Base-by-base conservation (phyloP, 1,139 yeast genomes). In the Protomyces pachydermus region DNA sequence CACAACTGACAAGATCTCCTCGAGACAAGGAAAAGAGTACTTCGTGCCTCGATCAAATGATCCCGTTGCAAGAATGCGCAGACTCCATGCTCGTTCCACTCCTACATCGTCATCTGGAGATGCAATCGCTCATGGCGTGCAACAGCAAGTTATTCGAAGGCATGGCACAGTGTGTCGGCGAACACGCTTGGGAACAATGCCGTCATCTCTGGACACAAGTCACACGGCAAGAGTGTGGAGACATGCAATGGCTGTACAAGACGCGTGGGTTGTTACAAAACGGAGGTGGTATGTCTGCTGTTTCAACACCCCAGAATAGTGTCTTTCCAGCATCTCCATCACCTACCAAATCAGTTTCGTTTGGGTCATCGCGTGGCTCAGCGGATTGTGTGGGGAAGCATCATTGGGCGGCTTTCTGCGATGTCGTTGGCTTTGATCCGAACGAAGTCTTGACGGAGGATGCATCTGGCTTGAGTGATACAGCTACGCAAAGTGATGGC, bases 81-180 rank as follows among this genome's bases (percentile, higher is more conserved):
- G 32, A 55, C 10, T 37, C 53, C 45, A 52, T 58, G 46, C 56
- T 51, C 38, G 62, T 58, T 5, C 62, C 62, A 3, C 35, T 58
- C n/a, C 56, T 58, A 18, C 62, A 58, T 20, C 38, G 62, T 10
- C 62, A 58, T 25, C 46, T 58, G 3, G 62, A 58, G 45, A 58
- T 58, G 62, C 42, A 52, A 23, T 50, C 53, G 10, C 56, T 58
- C 53, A 51, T 58, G 39, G 20, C 42, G 2, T 18, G 38, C 53
- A 58, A 58, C 45, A 50, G 20, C n/a, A 8, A 38, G 2, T 28
- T 23, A 5, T 58, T 58, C 23, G 42, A 25, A 14, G 38, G 52
- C 6, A 37, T 58, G 16, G 45, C 52, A 5, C 32, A 39, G 14
- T 28, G 56, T n/a, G 28, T 52, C 23, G 62, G 62, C n/a, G 28